phyloP scores from a whole-genome alignment of 139 green algal genomes.

The Coccomyxa sp. region DNA sequence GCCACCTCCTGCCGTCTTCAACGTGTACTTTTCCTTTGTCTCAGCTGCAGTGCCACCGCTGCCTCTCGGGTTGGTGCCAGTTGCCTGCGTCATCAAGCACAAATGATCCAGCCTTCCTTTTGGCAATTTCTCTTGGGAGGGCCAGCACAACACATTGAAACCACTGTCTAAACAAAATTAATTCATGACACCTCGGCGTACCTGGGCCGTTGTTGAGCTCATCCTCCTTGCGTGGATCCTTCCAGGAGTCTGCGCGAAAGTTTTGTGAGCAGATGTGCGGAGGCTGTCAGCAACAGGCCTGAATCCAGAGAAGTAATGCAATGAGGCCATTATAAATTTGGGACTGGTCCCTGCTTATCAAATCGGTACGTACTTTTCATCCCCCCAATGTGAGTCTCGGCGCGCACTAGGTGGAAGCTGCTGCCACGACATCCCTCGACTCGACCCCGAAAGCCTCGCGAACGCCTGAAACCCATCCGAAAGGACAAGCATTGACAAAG shows the following conservation, averaged over 20 bases:
- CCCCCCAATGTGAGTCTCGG: too few species aligned
- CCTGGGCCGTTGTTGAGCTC: not conserved
- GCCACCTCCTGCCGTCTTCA: slow-evolving; percentile 2
- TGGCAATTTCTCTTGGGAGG: not conserved
- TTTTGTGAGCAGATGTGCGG: not conserved
- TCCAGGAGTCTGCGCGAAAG: not conserved
- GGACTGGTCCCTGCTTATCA: too few species aligned
- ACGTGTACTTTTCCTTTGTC: slow-evolving; percentile 12
- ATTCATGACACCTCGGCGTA: not conserved
- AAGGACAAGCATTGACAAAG: too few species aligned
- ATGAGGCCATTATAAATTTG: too few species aligned
- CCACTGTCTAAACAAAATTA: not conserved
- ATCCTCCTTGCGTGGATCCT: not conserved
- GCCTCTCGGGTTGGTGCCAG: not conserved
- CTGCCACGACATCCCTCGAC: too few species aligned
- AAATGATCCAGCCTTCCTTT: not conserved
- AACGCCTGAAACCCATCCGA: too few species aligned
- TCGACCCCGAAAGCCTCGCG: too few species aligned
- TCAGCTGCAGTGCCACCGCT: not conserved
- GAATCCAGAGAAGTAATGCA: not conserved
- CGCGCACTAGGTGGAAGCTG: too few species aligned
- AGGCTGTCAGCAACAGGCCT: not conserved
- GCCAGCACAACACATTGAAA: not conserved
- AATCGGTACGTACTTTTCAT: too few species aligned
- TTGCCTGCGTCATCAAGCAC: not conserved